Base-by-base conservation (phyloP, 306 rosid genomes). In the Hylodesmum podocarpum region DNA sequence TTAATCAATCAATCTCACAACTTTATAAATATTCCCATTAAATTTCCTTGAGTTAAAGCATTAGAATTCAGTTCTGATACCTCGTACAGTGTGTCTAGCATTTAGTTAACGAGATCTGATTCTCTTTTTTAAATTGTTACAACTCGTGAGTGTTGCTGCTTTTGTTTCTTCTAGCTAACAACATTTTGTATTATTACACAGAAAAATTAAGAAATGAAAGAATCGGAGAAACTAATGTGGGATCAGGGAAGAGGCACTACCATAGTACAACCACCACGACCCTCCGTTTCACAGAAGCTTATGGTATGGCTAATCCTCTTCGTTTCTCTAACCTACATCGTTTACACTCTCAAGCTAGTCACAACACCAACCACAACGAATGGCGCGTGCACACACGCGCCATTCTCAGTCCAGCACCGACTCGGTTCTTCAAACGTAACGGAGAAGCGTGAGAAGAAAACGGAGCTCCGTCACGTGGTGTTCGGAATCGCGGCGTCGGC, bases 401-500 rank as follows among this genome's bases (percentile, higher is more conserved):
- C 84, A 4, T 5, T 7, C 1, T 16, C 27, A 7, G 7, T 37
- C 54, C 66, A 34, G 69, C 6, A 4, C 29, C 57, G n/a, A n/a
- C n/a, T n/a, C n/a, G n/a, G n/a, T n/a, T n/a, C n/a, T n/a, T 14
- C 31, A 22, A 55, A 55, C 36, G 34, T 14, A 13, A 40, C 31
- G 31, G 71, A 29, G 8, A 72, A n/a, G 28, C 73, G 46, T 2
- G 73, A 65, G n/a, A 24, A 50, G 21, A 65, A 31, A 28, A 92
- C 98, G 16, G 87, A 87, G 40, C 82, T 91, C 53, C 83, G 82
- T 4, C 92, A 92, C 81, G 49, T 96, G 0, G 93, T 93, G 2
- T 96, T 96, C 81, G 99, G 99, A 47, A 93, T 96, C 66, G 98
- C 99, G 0, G 98, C 98, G 5, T 92, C 99, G 13, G 77, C 97